Evolutionary conservation across 768 basidiomycete species (phyloP).

Genomic region (Macrolepiota dolichaula): DNA sequence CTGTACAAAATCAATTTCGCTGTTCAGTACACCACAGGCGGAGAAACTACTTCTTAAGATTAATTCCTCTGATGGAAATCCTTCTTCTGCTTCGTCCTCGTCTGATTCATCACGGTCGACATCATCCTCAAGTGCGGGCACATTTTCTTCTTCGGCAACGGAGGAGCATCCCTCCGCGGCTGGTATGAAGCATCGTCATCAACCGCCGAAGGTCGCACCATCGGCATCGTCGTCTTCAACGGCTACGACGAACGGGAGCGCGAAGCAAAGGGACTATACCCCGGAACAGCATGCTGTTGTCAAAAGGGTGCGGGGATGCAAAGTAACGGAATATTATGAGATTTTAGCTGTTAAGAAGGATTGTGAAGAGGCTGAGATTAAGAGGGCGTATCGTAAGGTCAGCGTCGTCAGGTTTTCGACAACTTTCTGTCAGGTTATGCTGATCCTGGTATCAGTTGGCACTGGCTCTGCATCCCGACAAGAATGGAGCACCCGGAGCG

Average conservation of each 20-base stretch:
- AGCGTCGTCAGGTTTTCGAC: slow-evolving; percentile 12
- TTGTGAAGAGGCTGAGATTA: slow-evolving; percentile 81
- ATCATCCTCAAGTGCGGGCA: slow-evolving; percentile 31
- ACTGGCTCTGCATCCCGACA: slow-evolving; percentile 86
- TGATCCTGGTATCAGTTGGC: slow-evolving; percentile 55
- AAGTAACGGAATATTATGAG: slow-evolving; percentile 89
- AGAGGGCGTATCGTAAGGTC: slow-evolving; percentile 97
- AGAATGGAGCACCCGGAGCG: slow-evolving; percentile 95
- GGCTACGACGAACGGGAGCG: slow-evolving; percentile 54
- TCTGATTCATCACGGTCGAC: slow-evolving; percentile 38
- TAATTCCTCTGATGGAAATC: slow-evolving; percentile 43
- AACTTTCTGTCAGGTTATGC: background rate
- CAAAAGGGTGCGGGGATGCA: slow-evolving; percentile 81
- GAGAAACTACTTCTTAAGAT: slow-evolving; percentile 62
- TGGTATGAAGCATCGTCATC: slow-evolving; percentile 62
- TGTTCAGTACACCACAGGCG: slow-evolving; percentile 81
- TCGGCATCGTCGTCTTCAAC: slow-evolving; percentile 21
- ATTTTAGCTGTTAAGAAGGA: slow-evolving; percentile 78
- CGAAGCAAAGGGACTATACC: slow-evolving; percentile 84
- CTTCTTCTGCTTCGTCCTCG: slow-evolving; percentile 30
- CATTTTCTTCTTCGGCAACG: slow-evolving; percentile 38
- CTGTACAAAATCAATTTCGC: slow-evolving; percentile 79
- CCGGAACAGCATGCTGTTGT: slow-evolving; percentile 80
- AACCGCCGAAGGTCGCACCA: slow-evolving; percentile 10
- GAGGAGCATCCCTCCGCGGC: slow-evolving; percentile 76